Evolutionary conservation across 164 flowering plant genomes (phyloP).

Genomic region (Aristolochia contorta): DNA sequence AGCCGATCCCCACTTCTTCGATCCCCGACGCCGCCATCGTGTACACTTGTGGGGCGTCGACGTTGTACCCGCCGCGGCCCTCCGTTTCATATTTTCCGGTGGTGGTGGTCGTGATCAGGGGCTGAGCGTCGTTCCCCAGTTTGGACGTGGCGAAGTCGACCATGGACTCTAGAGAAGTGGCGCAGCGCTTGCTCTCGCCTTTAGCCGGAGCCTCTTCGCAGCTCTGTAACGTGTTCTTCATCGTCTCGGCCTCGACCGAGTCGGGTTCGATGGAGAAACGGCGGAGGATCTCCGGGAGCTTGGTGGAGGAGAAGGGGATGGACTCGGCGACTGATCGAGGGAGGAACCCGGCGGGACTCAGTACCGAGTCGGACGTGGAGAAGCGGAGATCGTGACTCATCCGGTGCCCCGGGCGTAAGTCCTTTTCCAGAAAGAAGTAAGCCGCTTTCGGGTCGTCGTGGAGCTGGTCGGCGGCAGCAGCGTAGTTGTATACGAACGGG

Average conservation of each 20-base stretch:
- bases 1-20: conserved; percentile 9
- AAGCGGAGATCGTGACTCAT: conserved; percentile 21
- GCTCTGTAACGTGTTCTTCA: conserved; percentile 18
- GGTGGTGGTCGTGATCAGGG: conserved; percentile 11
- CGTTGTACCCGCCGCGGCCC: no score
- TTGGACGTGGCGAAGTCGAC: conserved; percentile 22
- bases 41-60: no score
- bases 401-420: conserved; percentile 10
- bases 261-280: conserved; percentile 22
- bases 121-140: conserved; percentile 15
- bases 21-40: conserved; percentile 6
- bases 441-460: conserved; percentile 18
- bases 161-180: conserved; percentile 31
- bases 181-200: conserved; percentile 24
- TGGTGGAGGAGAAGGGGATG: conserved; percentile 36
- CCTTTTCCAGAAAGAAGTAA: conserved; percentile 25
- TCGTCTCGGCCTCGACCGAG: conserved; percentile 25
- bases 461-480: conserved; percentile 19
- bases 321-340: conserved; percentile 28
- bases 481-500: conserved; percentile 8
- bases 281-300: conserved; percentile 19
- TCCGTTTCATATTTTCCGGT: no score
- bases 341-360: conserved; percentile 17
- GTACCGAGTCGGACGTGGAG: conserved; percentile 8
- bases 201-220: conserved; percentile 19